phyloP scores from a whole-genome alignment of 2,329 filamentous ascomycete genomes.

The Pseudogymnoascus sp. region DNA sequence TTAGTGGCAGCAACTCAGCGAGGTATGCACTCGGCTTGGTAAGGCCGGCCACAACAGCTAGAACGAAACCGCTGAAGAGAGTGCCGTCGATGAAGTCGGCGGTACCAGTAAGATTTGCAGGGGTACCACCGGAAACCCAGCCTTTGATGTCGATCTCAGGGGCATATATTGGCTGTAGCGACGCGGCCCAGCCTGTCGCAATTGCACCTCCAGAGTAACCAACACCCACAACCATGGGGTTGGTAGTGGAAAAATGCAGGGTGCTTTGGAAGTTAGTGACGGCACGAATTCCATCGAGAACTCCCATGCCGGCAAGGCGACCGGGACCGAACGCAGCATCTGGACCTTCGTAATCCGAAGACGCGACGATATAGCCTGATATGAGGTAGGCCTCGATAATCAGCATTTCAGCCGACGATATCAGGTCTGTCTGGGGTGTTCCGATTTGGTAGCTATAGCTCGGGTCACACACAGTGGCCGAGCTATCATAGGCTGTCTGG shows the following conservation, averaged over 20 bases:
- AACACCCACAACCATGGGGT: background rate
- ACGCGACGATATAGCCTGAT: slow-evolving; percentile 16
- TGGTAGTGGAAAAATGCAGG: slow-evolving; percentile 1
- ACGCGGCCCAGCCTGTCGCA: slow-evolving; percentile 43
- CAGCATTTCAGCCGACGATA: background rate
- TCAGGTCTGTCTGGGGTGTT: background rate
- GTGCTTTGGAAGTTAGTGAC: too few relatives aligned
- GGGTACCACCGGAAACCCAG: too few relatives aligned
- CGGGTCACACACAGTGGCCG: slow-evolving; percentile 32
- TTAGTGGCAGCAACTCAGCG: too few relatives aligned
- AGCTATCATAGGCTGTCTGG: slow-evolving; percentile 34
- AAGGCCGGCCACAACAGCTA: too few relatives aligned
- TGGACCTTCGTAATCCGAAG: slow-evolving; percentile 20
- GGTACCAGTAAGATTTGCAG: too few relatives aligned
- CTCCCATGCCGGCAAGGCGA: slow-evolving; percentile 15
- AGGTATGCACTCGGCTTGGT: too few relatives aligned
- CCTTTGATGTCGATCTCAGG: slow-evolving; percentile 30
- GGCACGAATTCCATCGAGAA: slow-evolving; percentile 20
- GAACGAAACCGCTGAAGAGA: too few relatives aligned
- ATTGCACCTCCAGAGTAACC: slow-evolving; percentile 49
- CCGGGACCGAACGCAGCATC: slow-evolving; percentile 14
- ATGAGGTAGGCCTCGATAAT: slow-evolving; percentile 10
- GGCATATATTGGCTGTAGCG: slow-evolving; percentile 44
- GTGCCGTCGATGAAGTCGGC: too few relatives aligned
- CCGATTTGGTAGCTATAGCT: slow-evolving; percentile 32